Evolutionary conservation across 208 protist species (phyloP), one percentile per base, ranked within the genome.

Genomic region (Endotrypanum monterogeii): DNA sequence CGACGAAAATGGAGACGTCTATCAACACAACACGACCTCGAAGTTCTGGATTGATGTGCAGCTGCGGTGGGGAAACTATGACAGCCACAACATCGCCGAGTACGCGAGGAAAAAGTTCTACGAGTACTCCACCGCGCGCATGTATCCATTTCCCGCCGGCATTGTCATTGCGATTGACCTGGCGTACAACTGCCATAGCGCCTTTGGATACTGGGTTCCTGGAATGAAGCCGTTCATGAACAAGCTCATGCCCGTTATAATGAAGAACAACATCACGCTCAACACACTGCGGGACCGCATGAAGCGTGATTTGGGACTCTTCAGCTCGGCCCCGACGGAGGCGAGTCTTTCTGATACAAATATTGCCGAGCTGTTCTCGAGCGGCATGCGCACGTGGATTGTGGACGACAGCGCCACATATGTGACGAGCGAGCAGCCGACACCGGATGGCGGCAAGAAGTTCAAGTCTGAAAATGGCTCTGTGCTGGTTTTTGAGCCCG

Each of bases 31-130:
- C 76, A 97, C 91, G 1, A 98, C 98, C 39, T 93, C 89, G 20
- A 99, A 99, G 83, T 99, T 99, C 87, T 99, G 99, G 99, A 85
- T 99, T 57, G 99, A 99, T 85, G 98, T 99, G 62, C 99, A 99
- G 93, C 94, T 99, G 52, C 96, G 99, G 51, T 99, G 98, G 98
- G 98, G 98, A 61, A 99, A 99, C 93, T 99, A 98, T 80, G 98
- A 99, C 89, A 98, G 96, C 74, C 99, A 99, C 88, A 99, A 99
- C 87, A 99, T 99, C 71, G 99, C 99, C 78, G 92, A 99, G 74
- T 99, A 99, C 88, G 91, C 97, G 57, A 93, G 98, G 60, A 95
- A 98, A 66, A 99, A 99, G 88, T 99, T 99, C 89, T 94, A 99
- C 73, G 99, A 99, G 87, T 99, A 99, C 93, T 99, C 98, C 8